phyloP scores from a whole-genome alignment of 495 filamentous ascomycete species.

The Parathielavia appendiculata region DNA sequence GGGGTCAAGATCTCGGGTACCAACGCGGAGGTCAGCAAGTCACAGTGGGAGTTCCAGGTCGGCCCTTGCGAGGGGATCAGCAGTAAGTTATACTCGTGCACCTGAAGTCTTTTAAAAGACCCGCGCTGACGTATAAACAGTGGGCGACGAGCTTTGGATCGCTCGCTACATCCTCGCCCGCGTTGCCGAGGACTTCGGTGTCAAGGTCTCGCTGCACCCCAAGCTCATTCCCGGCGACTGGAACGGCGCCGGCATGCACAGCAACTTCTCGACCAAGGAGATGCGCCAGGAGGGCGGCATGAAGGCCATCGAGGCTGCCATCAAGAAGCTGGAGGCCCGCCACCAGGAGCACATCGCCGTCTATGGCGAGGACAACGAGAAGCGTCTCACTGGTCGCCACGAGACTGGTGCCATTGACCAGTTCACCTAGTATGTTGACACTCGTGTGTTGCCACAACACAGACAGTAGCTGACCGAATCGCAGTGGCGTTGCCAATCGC shows the following conservation, averaged over 20 bases:
- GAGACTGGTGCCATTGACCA: slow-evolving; percentile 90
- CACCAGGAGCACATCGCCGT: slow-evolving; percentile 95
- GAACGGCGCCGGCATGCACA: slow-evolving; percentile 99
- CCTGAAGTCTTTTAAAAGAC: neutral
- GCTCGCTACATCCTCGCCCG: slow-evolving; percentile 94
- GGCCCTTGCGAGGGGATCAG: slow-evolving; percentile 90
- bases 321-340: slow-evolving; percentile 65
- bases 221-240: slow-evolving; percentile 99
- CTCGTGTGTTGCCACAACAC: too few species aligned
- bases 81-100: slow-evolving; percentile 17
- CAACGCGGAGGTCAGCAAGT: slow-evolving; percentile 92
- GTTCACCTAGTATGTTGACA: slow-evolving; percentile 60
- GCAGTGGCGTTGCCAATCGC: slow-evolving; percentile 85
- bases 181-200: slow-evolving; percentile 94
- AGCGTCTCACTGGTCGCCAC: slow-evolving; percentile 88
- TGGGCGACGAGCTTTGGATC: slow-evolving; percentile 98
- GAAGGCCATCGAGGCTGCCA: slow-evolving; percentile 76
- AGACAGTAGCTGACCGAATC: neutral
- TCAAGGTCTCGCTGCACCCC: slow-evolving; percentile 90
- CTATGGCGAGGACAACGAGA: slow-evolving; percentile 90
- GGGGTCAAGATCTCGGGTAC: slow-evolving; percentile 94
- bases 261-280: slow-evolving; percentile 79
- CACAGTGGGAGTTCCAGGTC: slow-evolving; percentile 99
- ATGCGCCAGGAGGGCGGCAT: slow-evolving; percentile 92
- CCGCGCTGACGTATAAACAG: slow-evolving; percentile 26